Base-by-base conservation (phyloP, 1,284 basidiomycete genomes). In the Heterobasidion irregulare region DNA sequence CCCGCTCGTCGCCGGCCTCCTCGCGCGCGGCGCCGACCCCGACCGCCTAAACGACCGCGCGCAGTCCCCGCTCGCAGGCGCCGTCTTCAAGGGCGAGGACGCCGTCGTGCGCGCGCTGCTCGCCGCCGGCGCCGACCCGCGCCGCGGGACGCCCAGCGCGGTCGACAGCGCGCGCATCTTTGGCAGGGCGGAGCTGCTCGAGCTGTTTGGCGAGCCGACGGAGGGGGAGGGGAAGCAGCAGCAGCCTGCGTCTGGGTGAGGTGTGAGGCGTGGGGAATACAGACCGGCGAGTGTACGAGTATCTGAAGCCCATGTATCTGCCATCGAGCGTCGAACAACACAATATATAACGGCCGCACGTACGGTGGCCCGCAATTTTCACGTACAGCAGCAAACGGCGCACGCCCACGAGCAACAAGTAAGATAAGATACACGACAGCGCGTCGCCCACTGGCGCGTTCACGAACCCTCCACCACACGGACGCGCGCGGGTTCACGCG, bases 11-110 rank as follows among this genome's bases (percentile, higher is more conserved):
- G 69, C 70, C 45, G 72, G 72, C 8, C 75, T 92, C 26, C 65
- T 90, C 44, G 60, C 66, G 6, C 74, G 76, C 33, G 79, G 80
- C 1, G 87, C 80, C 43, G 86, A 92, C 66, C 77, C 82, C 0
- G 84, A 93, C 64, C 76, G 82, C 18, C 65, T 84, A 41, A 94
- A 94, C 66, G 89, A 88, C 59, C 75, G 80, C 4, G 83, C 82
- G 0, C 92, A 94, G 65, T 85, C 85, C n/a, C 84, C 89, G 34
- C 69, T 94, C 8, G 86, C 91, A 1, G 92, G 91, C 2, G 90
- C 88, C 0, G 83, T 93, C 1, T 94, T 92, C 74, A 94, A 94
- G 63, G 74, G 73, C 3, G 68, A 75, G 63, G 77, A 82, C 54
- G 82, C 82, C 1, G 76, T 93, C 44, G 83, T 90, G 0, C 72